phyloP scores from a whole-genome alignment of 169 alveolate genomes.

The Neospora caninum region DNA sequence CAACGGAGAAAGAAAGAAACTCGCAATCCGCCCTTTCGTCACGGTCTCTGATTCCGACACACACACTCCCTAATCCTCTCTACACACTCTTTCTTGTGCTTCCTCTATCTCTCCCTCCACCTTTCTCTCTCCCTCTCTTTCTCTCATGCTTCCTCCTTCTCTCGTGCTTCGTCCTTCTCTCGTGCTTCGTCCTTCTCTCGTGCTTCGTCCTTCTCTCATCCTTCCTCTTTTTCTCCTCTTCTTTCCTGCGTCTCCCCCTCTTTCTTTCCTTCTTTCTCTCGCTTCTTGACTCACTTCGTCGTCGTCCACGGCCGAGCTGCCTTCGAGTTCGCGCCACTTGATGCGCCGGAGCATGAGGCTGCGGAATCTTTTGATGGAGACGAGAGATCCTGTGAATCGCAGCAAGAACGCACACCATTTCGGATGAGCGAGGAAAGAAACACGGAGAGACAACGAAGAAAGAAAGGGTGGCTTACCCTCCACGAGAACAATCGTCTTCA shows the following conservation, averaged over 20 bases:
- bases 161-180: not conserved
- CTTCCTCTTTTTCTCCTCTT: not conserved
- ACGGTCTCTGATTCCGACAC: not conserved
- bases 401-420: conserved; percentile 13
- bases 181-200: not conserved
- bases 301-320: not conserved
- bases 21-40: not conserved
- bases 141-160: not conserved
- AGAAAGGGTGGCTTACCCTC: not conserved
- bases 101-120: not conserved
- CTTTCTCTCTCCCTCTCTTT: not conserved
- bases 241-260: not conserved
- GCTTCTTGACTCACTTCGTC: not conserved
- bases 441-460: not conserved
- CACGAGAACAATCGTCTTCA: conserved; percentile 13
- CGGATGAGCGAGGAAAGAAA: too few relatives aligned
- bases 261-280: not conserved
- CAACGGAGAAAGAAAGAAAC: not conserved
- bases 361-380: conserved; percentile 79
- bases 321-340: conserved; percentile 76
- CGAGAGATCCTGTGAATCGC: conserved; percentile 66
- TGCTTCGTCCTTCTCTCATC: not conserved
- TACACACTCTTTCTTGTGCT: too few relatives aligned
- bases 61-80: too few relatives aligned
- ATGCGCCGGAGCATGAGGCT: conserved; percentile 79